These are phyloP conservation scores for Penicillium griseofulvum DNA, from an alignment of 2,329 filamentous ascomycete species.

Conservation along the genomic window DNA sequence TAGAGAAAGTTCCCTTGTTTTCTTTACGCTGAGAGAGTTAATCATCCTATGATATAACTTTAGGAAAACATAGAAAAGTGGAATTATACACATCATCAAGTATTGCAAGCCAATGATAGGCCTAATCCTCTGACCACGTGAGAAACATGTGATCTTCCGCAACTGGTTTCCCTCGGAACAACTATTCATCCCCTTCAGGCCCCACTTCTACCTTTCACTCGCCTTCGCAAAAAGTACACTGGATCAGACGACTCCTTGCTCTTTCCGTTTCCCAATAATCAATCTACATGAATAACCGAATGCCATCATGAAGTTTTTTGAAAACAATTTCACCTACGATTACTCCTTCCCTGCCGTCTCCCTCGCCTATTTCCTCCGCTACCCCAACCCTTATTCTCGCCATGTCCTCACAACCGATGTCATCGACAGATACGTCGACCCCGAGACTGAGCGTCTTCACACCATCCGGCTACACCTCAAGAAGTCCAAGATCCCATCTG, in stretches of 20 bases:
- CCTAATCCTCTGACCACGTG: slow-evolving; percentile 1
- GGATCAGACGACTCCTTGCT: slow-evolving; percentile 16
- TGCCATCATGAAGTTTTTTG: slow-evolving; percentile 53
- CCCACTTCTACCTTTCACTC: slow-evolving; percentile 10
- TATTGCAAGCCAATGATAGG: slow-evolving; percentile 7
- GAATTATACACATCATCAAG: neutral
- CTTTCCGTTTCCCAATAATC: slow-evolving; percentile 3
- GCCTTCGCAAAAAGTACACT: slow-evolving; percentile 19
- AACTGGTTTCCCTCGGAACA: slow-evolving; percentile 5
- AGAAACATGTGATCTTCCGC: neutral
- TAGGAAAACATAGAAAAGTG: neutral
- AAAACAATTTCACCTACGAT: slow-evolving; percentile 59
- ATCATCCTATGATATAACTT: neutral
- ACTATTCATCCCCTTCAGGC: slow-evolving; percentile 1
- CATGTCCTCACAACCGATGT: slow-evolving; percentile 67
- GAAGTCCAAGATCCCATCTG: slow-evolving; percentile 60
- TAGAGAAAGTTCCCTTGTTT: neutral
- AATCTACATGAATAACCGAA: slow-evolving; percentile 10
- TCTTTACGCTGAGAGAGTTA: neutral
- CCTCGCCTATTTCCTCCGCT: slow-evolving; percentile 67
- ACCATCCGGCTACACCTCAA: slow-evolving; percentile 63
- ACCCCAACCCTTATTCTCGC: slow-evolving; percentile 64
- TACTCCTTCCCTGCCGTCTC: slow-evolving; percentile 66
- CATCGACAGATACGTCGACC: slow-evolving; percentile 62
- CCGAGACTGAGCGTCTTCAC: slow-evolving; percentile 58